Evolutionary conservation across 345 rosid species (phyloP).

Genomic region (Ceriops decandra): DNA sequence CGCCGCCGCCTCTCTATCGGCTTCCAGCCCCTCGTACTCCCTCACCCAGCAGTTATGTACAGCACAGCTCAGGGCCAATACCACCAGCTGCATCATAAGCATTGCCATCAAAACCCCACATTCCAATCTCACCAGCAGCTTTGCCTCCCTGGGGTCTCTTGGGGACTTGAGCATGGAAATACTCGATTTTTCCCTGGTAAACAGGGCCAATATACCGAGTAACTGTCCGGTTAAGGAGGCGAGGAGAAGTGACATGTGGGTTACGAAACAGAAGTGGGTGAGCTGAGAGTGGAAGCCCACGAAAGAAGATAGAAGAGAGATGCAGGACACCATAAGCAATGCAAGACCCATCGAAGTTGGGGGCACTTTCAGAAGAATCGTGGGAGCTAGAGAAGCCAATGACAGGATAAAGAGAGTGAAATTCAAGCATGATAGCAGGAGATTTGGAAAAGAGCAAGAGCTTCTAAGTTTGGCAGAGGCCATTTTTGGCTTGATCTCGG

Average conservation of each 20-base stretch:
- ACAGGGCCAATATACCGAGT: constrained; percentile 34
- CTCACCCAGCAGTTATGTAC: constrained; percentile 50
- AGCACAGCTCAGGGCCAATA: constrained; percentile 42
- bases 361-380: constrained; percentile 48
- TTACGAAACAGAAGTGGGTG: constrained; percentile 44
- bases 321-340: constrained; percentile 39
- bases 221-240: constrained; percentile 46
- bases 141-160: constrained; percentile 52
- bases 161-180: constrained; percentile 42
- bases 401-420: constrained; percentile 50
- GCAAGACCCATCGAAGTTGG: constrained; percentile 60
- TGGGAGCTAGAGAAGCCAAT: constrained; percentile 48
- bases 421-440: constrained; percentile 51
- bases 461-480: constrained; percentile 41
- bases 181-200: constrained; percentile 44
- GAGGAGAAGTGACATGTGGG: constrained; percentile 47
- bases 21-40: constrained; percentile 48
- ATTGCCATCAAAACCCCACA: constrained; percentile 60
- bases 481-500: constrained; percentile 20
- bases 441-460: constrained; percentile 52
- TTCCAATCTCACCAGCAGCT: constrained; percentile 57
- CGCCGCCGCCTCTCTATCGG: constrained; percentile 39
- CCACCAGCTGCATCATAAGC: constrained; percentile 42
- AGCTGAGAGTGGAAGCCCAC: constrained; percentile 49
- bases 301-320: constrained; percentile 46